Evolutionary conservation across 129 eudicot genomes (phyloP).

Genomic region (Flaveria linearis): DNA sequence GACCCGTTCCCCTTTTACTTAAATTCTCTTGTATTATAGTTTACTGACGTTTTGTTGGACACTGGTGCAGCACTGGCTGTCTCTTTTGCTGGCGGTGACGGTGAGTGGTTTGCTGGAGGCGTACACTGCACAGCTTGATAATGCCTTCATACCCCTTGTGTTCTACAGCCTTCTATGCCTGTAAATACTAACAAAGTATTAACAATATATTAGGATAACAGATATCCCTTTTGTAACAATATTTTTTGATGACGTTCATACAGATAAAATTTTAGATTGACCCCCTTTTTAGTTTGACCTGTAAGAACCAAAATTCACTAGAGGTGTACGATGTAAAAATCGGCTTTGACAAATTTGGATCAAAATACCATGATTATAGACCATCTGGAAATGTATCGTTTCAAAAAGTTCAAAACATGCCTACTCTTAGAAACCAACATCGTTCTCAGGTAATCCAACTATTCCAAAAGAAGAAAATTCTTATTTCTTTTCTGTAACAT

Average conservation of each 20-base stretch:
- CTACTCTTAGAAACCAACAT: too few relatives aligned
- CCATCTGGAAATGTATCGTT: not conserved
- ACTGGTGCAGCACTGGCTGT: conserved; percentile 79
- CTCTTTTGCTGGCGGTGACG: conserved; percentile 82
- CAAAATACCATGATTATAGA: not conserved
- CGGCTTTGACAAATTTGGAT: not conserved
- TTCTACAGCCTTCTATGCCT: conserved; percentile 94
- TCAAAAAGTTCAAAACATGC: too few relatives aligned
- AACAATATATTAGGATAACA: conserved; percentile 11
- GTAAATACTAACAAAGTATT: conserved; percentile 31
- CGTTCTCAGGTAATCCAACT: too few relatives aligned
- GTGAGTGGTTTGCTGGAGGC: conserved; percentile 91
- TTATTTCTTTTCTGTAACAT: too few relatives aligned
- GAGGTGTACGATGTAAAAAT: not conserved
- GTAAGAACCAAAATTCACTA: not conserved
- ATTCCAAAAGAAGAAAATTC: too few relatives aligned
- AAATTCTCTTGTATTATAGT: too few relatives aligned
- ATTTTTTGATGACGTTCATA: not conserved
- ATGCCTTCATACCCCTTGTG: conserved; percentile 92
- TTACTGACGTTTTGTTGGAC: not conserved
- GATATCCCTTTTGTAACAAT: conserved; percentile 22
- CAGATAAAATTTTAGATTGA: not conserved
- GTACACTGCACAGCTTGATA: conserved; percentile 95
- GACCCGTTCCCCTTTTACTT: not conserved
- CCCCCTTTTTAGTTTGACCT: too few relatives aligned